Evolutionary conservation across 2,329 filamentous ascomycete genomes (phyloP), one percentile per base, ranked within the genome.

Genomic region (Colletotrichum australisinense): DNA sequence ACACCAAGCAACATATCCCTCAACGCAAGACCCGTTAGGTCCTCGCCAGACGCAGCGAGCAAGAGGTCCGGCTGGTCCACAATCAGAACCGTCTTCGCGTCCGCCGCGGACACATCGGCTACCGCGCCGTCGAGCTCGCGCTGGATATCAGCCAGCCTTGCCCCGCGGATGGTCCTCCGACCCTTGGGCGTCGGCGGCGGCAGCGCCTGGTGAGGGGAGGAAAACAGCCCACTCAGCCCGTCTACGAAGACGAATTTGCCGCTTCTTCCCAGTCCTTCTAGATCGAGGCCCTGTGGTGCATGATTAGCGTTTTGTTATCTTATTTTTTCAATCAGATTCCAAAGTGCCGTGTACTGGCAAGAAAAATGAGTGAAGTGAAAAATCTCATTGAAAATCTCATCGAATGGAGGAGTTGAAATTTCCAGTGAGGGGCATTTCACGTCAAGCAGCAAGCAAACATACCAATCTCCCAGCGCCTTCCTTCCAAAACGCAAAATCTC

Each of bases 401-500:
- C 16, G n/a, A 5, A 32, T 65, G 63, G 63, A 52, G 28, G 72
- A 63, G 46, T 60, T 30, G 59, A 30, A 12, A 14, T 52, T 11
- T 42, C 24, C 19, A 52, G 22, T 28, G 57, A 59, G 55, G 30
- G 59, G 60, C 38, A 24, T 1, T 53, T 26, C 12, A 19, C 26
- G 26, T 5, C 55, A 76, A 77, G 74, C 67, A 26, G 63, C 6
- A 26, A 32, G 30, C 12, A 42, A 49, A 81, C 87, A 76, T 83
- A 94, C 93, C 79, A 95, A 82, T 81, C 92, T 92, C 66, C 90
- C 88, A 2, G 88, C 88, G 63, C 94, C 92, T 3, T 92, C 89
- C 75, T 86, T 91, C 95, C 95, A 98, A 80, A 97, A 97, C 1
- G 89, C 85, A 75, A 88, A 89, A 78, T 96, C 93, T 73, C 94